Base-by-base conservation (phyloP, 371 early-diverging fungal genomes). In the Mucor irregularis region DNA sequence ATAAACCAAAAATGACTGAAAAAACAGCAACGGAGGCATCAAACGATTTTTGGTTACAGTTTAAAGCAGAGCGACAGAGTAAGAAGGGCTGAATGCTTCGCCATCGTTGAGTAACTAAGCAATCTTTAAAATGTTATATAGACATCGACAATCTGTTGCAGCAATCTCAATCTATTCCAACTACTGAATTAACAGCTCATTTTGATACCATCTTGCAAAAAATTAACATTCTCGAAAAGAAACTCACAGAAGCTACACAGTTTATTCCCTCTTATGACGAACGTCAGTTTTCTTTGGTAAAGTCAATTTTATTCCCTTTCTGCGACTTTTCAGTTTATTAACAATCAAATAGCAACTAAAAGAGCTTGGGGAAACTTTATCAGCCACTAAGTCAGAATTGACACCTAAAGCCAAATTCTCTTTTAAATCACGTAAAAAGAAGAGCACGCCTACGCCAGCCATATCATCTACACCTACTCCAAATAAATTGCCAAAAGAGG, bases 371-470 rank as follows among this genome's bases (percentile, higher is more conserved):
- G 71, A 71, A 16, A 60, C 37, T 13, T 56, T 83, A 9, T 70
- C 62, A 26, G 33, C 46, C 35, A 51, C 63, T 6, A 64, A 75
- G 31, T 43, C 61, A 29, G 54, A 64, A 24, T 54, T 84, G 24
- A 69, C 73, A 25, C 85, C 86, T 0, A 82, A 80, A 56, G 69
- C 76, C 35, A 87, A 84, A 55, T 87, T 87, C 31, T 72, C 86
- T 0, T 87, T 87, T 69, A 83, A 82, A 55, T 80, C 80, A 11
- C 75, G 81, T 25, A 78, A 71, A 26, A 51, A 57, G 8, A 68
- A 71, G 40, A 40, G 53, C 22, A 37, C 35, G 0, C 3, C n/a
- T 19, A 57, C 47, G 4, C 34, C 67, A 10, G 39, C 46, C 4
- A 2, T 42, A 28, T 22, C 55, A 7, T 25, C 56, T 21, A 49